A percentile compares a stretch with the other conserved stretches of the same genome.
Evolutionary conservation across 2,329 filamentous ascomycete genomes (phyloP).

Genomic region (Achaetomium macrosporum): DNA sequence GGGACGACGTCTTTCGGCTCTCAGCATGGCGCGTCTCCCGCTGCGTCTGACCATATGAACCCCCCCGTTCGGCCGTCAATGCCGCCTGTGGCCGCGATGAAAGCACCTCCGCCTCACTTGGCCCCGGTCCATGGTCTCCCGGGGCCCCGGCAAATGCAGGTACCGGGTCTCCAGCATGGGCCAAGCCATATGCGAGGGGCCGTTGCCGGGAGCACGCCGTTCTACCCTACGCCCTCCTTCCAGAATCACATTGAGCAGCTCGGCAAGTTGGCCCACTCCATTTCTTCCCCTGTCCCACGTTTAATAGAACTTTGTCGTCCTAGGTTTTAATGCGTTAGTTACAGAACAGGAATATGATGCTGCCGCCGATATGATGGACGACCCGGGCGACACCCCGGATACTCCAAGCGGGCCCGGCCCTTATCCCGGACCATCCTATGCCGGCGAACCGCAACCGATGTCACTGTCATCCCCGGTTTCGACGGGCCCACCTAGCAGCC

Average conservation of each 20-base stretch:
- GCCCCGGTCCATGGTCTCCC: slow-evolving; percentile 25
- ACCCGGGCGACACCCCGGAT: slow-evolving; percentile 58
- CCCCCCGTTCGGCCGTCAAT: slow-evolving; percentile 27
- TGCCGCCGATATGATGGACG: slow-evolving; percentile 82
- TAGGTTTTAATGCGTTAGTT: slow-evolving; percentile 58
- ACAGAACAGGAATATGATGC: slow-evolving; percentile 97
- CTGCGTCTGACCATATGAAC: slow-evolving; percentile 28
- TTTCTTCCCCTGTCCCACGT: slow-evolving; percentile 34
- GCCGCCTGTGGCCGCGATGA: slow-evolving; percentile 34
- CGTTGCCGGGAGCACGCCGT: slow-evolving; percentile 44
- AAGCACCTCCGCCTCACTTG: slow-evolving; percentile 33
- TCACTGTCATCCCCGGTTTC: slow-evolving; percentile 36
- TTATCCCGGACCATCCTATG: slow-evolving; percentile 54
- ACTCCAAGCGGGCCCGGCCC: slow-evolving; percentile 59
- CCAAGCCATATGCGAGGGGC: slow-evolving; percentile 26
- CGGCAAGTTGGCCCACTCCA: slow-evolving; percentile 66
- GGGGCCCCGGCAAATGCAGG: slow-evolving; percentile 33
- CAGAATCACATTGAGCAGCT: slow-evolving; percentile 94
- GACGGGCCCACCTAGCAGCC: slow-evolving; percentile 33
- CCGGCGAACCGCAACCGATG: slow-evolving; percentile 37
- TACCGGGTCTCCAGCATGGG: slow-evolving; percentile 26
- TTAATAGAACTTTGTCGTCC: slow-evolving; percentile 58
- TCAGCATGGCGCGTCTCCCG: slow-evolving; percentile 39
- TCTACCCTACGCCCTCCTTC: slow-evolving; percentile 76
- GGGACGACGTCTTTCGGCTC: slow-evolving; percentile 44